phyloP scores from a whole-genome alignment of 2,329 filamentous ascomycete genomes.

The Daldinia eschscholtzii region DNA sequence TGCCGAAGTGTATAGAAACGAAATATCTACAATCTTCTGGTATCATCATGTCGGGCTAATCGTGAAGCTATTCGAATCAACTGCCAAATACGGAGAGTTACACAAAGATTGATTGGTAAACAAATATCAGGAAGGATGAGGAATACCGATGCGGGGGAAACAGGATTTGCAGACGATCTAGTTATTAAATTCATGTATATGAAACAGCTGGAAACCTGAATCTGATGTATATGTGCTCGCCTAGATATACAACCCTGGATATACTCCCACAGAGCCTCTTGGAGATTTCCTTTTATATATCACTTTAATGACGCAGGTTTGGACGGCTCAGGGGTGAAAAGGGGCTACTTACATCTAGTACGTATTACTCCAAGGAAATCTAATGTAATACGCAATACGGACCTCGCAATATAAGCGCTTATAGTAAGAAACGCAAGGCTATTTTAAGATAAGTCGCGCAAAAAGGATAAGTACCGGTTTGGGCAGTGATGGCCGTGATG shows the following conservation, averaged over 20 bases:
- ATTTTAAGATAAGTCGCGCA: conserved; percentile 7
- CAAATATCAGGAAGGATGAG: neutral
- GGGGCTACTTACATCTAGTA: neutral
- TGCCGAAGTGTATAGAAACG: neutral
- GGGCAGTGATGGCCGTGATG: neutral
- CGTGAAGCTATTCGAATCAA: neutral
- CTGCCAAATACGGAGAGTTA: conserved; percentile 22
- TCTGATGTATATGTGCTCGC: neutral
- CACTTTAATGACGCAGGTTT: neutral
- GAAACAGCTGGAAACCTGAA: neutral
- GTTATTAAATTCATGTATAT: neutral
- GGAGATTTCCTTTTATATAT: neutral
- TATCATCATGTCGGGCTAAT: too few relatives aligned
- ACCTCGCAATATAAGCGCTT: neutral
- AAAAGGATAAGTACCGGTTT: neutral
- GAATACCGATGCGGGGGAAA: conserved; percentile 26
- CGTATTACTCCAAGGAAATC: neutral
- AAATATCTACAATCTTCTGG: too few relatives aligned
- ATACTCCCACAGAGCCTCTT: too few relatives aligned
- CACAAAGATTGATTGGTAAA: conserved; percentile 31
- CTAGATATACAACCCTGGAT: neutral
- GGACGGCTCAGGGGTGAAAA: neutral
- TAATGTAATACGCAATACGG: neutral
- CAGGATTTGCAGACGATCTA: conserved; percentile 9
- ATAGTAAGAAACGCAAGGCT: neutral